phyloP scores from a whole-genome alignment of 2,329 filamentous ascomycete species.

The Beauveria rudraprayagi region DNA sequence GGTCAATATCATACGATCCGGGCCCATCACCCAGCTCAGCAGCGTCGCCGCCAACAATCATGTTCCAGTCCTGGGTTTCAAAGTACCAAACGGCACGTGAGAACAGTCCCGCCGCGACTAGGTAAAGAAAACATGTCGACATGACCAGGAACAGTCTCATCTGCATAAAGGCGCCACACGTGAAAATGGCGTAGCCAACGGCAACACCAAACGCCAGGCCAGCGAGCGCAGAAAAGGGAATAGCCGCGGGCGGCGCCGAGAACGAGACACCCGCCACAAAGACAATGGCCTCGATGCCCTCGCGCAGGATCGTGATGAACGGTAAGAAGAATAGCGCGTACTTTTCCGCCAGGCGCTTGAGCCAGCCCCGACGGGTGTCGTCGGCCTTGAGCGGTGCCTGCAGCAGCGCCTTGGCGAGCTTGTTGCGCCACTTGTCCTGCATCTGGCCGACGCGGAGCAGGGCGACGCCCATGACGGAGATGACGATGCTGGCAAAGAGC shows the following conservation, averaged over 20 bases:
- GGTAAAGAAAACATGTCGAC: conserved; percentile 76
- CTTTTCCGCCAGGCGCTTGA: conserved; percentile 59
- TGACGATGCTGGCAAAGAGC: conserved; percentile 68
- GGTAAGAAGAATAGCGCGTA: conserved; percentile 82
- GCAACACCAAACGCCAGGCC: conserved; percentile 59
- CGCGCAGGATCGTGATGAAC: conserved; percentile 79
- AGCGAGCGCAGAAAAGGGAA: conserved; percentile 70
- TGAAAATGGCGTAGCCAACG: conserved; percentile 71
- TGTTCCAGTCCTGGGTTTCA: conserved; percentile 62
- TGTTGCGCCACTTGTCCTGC: conserved; percentile 80
- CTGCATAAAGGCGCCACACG: conserved; percentile 43
- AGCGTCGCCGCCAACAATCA: conserved; percentile 51
- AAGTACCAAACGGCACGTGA: conserved; percentile 72
- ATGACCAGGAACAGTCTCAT: conserved; percentile 67
- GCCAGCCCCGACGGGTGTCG: conserved; percentile 37
- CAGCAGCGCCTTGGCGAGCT: conserved; percentile 66
- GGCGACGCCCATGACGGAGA: conserved; percentile 71
- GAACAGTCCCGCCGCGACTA: conserved; percentile 76
- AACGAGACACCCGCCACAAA: conserved; percentile 85
- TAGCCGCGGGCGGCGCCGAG: conserved; percentile 62
- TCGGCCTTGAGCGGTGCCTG: conserved; percentile 42
- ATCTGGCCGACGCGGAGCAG: conserved; percentile 75
- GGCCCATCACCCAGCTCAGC: conserved; percentile 48
- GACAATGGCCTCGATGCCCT: conserved; percentile 78
- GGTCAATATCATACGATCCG: conserved; percentile 70